These are phyloP conservation scores for Aspergillus bertholletiae DNA, from an alignment of 495 filamentous ascomycete species.

Conservation along the genomic window DNA sequence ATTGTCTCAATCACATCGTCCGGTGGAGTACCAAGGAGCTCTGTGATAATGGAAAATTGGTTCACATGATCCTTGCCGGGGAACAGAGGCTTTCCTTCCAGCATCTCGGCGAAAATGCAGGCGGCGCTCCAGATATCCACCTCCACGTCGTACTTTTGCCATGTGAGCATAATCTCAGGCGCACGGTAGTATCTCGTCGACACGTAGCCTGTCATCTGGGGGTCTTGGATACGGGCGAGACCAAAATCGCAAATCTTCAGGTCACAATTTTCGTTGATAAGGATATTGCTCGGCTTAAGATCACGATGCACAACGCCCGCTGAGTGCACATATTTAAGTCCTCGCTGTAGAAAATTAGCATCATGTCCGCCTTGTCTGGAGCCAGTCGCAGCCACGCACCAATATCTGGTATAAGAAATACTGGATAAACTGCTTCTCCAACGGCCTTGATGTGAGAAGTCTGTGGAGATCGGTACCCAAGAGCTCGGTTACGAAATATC, in stretches of 20 bases:
- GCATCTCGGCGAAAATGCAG: constrained; percentile 99
- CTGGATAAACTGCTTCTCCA: constrained; percentile 99
- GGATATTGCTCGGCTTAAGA: constrained; percentile 95
- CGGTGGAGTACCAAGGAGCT: constrained; percentile 94
- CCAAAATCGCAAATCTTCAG: constrained; percentile 99
- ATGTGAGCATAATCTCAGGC: constrained; percentile 99
- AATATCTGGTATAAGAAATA: constrained; percentile 99
- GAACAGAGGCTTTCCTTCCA: constrained; percentile 97
- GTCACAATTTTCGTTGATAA: constrained; percentile 99
- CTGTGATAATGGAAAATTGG: constrained; percentile 99
- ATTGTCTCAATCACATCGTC: constrained; percentile 99
- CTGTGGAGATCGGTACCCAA: constrained; percentile 95
- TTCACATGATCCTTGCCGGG: constrained; percentile 99
- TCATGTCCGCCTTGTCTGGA: not conserved
- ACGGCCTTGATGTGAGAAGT: constrained; percentile 87
- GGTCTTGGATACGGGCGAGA: constrained; percentile 94
- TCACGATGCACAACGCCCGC: constrained; percentile 97
- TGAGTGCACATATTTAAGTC: constrained; percentile 98
- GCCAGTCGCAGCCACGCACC: constrained; percentile 43
- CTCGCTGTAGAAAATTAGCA: constrained; percentile 62
- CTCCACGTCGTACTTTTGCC: constrained; percentile 99
- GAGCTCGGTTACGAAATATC: constrained; percentile 97
- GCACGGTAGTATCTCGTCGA: constrained; percentile 98
- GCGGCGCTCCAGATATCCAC: constrained; percentile 99
- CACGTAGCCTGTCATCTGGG: constrained; percentile 99